phyloP scores from a whole-genome alignment of 495 filamentous ascomycete genomes.

The Daldinia loculata region DNA sequence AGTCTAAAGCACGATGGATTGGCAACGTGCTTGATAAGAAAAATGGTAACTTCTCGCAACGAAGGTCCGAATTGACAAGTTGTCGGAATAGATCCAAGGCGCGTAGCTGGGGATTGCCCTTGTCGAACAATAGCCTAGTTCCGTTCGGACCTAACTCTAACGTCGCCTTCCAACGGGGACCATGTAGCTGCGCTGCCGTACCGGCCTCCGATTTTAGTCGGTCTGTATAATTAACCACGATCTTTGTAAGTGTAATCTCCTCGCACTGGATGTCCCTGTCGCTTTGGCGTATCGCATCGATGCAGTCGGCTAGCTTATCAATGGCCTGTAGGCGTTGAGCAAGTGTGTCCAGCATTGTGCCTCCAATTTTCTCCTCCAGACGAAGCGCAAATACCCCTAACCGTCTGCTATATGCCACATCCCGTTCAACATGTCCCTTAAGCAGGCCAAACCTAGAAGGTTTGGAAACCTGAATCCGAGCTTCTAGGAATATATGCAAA shows the following conservation, averaged over 20 bases:
- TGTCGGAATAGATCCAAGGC: constrained; percentile 70
- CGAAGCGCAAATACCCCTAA: constrained; percentile 68
- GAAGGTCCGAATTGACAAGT: constrained; percentile 63
- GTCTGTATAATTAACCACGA: constrained; percentile 69
- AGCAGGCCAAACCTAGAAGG: constrained; percentile 57
- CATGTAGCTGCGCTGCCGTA: constrained; percentile 32
- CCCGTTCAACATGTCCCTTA: constrained; percentile 61
- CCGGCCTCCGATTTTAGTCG: constrained; percentile 20
- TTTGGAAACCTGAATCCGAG: constrained; percentile 49
- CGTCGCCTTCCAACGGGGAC: constrained; percentile 49
- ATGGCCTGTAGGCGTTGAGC: constrained; percentile 65
- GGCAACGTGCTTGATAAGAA: constrained; percentile 68
- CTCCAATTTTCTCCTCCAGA: constrained; percentile 65
- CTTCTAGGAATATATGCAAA: constrained; percentile 50
- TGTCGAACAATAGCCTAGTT: constrained; percentile 65
- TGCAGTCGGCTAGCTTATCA: constrained; percentile 69
- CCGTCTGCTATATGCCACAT: constrained; percentile 65
- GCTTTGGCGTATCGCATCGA: constrained; percentile 65
- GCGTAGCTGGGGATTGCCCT: constrained; percentile 77
- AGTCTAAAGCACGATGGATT: constrained; percentile 70
- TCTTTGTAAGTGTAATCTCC: constrained; percentile 64
- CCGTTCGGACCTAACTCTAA: constrained; percentile 47
- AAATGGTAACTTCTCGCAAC: constrained; percentile 47
- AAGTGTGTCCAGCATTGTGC: constrained; percentile 62
- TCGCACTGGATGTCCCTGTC: constrained; percentile 60